Conservation (phyloP, 2,329 filamentous ascomycete genomes). For the Monosporascus sp. region DNA sequence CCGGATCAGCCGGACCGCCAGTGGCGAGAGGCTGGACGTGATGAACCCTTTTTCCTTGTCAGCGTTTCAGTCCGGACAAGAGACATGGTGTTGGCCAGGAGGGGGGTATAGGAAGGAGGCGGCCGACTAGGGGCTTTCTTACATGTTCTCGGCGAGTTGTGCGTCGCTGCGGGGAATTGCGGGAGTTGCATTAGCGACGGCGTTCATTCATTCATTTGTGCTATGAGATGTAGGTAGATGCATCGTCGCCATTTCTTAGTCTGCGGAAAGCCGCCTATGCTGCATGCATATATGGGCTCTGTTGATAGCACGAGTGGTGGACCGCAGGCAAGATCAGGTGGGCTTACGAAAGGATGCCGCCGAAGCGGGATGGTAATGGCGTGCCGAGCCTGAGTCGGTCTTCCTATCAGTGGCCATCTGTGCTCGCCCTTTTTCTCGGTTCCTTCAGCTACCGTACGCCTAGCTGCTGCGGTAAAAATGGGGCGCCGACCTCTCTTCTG, state of each 20-base stretch:
- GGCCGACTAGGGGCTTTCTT: not conserved
- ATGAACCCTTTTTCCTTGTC: slow-evolving; percentile 54
- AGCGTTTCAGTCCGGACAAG: not conserved
- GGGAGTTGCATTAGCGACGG: slow-evolving; percentile 27
- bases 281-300: no score
- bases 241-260: no score
- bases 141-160: slow-evolving; percentile 77
- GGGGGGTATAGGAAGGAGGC: not conserved
- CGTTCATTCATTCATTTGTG: slow-evolving; percentile 1
- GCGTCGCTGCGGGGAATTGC: slow-evolving; percentile 42
- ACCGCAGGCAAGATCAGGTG: not conserved
- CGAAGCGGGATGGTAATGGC: slow-evolving; percentile 39
- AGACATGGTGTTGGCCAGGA: not conserved
- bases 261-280: no score
- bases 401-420: slow-evolving; percentile 40
- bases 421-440: slow-evolving; percentile 9
- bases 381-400: slow-evolving; percentile 37
- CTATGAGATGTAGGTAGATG: not conserved
- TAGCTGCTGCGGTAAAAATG: not conserved
- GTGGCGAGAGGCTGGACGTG: slow-evolving; percentile 78
- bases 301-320: not conserved
- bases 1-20: slow-evolving; percentile 76
- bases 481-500: not conserved
- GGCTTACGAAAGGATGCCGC: slow-evolving; percentile 48
- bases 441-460: not conserved